Evolutionary conservation across 345 rosid genomes (phyloP), one percentile per base, ranked within the genome.

Genomic region (Nephelium lappaceum): DNA sequence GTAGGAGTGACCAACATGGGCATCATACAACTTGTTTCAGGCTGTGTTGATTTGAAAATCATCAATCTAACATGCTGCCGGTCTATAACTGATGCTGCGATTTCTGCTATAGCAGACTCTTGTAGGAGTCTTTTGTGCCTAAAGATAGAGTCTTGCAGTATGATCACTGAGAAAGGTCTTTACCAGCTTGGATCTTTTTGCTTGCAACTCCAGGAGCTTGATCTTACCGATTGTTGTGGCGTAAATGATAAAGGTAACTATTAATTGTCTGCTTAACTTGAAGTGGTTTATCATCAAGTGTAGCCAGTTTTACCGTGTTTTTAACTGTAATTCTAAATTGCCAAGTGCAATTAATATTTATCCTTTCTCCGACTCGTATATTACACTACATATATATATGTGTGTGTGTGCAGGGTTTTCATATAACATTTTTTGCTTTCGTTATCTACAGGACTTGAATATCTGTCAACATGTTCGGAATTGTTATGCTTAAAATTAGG

Each of bases 101-200:
- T 95, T 77, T 90, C 85, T 81, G 88, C 93, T 69, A 71, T 93
- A 77, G 95, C 96, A 11, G 69, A 84, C 80, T 91, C 89, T 72
- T 95, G 98, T 80, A 81, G 83, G 80, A 84, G 81, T 68, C 91
- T 95, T n/a, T 83, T 79, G 75, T 88, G 88, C 85, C 85, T 93
- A 64, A 91, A 87, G 89, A 42, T 95, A 55, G 99, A 95, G 86
- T 87, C 97, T 63, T 95, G 99, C 83, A 83, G 85, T 87, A 81
- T 85, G 92, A 88, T 95, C 83, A 89, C 97, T 0, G 96, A 93
- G 70, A 93, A 86, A 86, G 87, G 97, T 85, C 91, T 95, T 73
- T 83, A 83, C 61, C 86, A 86, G 71, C 87, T 95, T 15, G 97
- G 97, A 75, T 86, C 84, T 5, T 80, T 41, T 86, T 92, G 93